A percentile compares a stretch with the other conserved stretches of the same genome.
Conservation (phyloP, 371 early-diverging fungal genomes). For the Apophysomyces trapeziformis region DNA sequence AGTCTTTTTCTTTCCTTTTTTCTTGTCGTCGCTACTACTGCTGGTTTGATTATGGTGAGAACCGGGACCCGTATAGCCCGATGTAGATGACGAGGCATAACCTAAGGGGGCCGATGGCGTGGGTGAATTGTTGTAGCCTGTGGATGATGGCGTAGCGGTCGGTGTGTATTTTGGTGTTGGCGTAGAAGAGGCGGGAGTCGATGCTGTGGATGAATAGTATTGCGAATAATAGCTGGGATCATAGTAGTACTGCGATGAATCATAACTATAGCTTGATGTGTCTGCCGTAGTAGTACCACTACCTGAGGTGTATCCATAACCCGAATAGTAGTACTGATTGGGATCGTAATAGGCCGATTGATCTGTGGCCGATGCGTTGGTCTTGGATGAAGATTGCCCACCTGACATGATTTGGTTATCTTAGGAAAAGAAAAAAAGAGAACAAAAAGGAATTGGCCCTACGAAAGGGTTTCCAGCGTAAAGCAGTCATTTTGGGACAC, state of each 20-base stretch:
- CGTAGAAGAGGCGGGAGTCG: slow-evolving; percentile 11
- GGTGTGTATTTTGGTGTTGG: slow-evolving; percentile 10
- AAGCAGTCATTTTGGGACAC: background rate
- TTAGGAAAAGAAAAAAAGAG: background rate
- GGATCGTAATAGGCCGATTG: slow-evolving; percentile 25
- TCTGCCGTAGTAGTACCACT: slow-evolving; percentile 20
- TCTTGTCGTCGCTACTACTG: slow-evolving; percentile 2
- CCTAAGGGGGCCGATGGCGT: slow-evolving; percentile 5
- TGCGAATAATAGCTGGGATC: slow-evolving; percentile 42
- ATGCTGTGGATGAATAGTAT: slow-evolving; percentile 23
- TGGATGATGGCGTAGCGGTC: slow-evolving; percentile 2
- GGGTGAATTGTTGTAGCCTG: slow-evolving; percentile 8
- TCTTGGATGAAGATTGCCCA: slow-evolving; percentile 5
- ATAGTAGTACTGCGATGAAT: slow-evolving; percentile 30
- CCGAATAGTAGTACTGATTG: slow-evolving; percentile 33
- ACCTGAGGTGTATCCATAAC: slow-evolving; percentile 35
- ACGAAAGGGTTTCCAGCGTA: too few relatives aligned
- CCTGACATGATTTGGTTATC: background rate
- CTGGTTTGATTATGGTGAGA: slow-evolving; percentile 4
- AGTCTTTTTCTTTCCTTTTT: slow-evolving; percentile 57
- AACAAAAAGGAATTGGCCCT: background rate
- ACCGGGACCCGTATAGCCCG: slow-evolving; percentile 22
- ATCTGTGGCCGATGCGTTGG: slow-evolving; percentile 12
- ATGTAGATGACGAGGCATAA: slow-evolving; percentile 15
- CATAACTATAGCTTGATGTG: slow-evolving; percentile 23